These are phyloP conservation scores for Phallus indusiatus DNA, from an alignment of 768 basidiomycete species.

Conservation along the genomic window DNA sequence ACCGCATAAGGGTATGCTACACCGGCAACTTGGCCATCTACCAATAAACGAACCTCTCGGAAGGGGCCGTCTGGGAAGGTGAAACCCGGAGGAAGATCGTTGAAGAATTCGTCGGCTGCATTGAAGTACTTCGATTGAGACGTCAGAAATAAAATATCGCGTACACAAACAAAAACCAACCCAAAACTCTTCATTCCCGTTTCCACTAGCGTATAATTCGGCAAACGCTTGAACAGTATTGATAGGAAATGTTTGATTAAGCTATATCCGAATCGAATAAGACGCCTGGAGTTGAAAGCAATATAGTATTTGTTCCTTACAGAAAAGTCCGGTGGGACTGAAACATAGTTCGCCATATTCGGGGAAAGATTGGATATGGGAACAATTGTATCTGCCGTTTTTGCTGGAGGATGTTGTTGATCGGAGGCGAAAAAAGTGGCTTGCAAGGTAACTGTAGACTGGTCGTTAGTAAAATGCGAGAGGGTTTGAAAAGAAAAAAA, in stretches of 20 bases:
- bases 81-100: slow-evolving; percentile 39
- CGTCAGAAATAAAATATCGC: background rate
- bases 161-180: slow-evolving; percentile 25
- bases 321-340: slow-evolving; percentile 66
- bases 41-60: slow-evolving; percentile 53
- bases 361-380: slow-evolving; percentile 59
- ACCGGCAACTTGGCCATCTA: slow-evolving; percentile 48
- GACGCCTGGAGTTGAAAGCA: background rate
- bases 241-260: slow-evolving; percentile 58
- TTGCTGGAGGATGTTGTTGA: slow-evolving; percentile 42
- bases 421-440: slow-evolving; percentile 69
- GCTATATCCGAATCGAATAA: slow-evolving; percentile 25
- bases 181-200: slow-evolving; percentile 69
- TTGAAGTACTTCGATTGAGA: slow-evolving; percentile 50
- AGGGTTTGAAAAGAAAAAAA: background rate
- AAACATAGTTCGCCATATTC: slow-evolving; percentile 59
- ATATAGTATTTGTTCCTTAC: slow-evolving; percentile 25
- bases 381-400: slow-evolving; percentile 54
- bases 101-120: slow-evolving; percentile 48
- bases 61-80: slow-evolving; percentile 43
- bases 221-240: slow-evolving; percentile 61
- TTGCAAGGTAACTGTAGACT: slow-evolving; percentile 44
- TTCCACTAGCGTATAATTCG: slow-evolving; percentile 63
- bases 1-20: slow-evolving; percentile 48
- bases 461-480: background rate